Evolutionary conservation across 176 grass and related monocot species (phyloP), one percentile per base, ranked within the genome.

Genomic region (Zoysia japonica): DNA sequence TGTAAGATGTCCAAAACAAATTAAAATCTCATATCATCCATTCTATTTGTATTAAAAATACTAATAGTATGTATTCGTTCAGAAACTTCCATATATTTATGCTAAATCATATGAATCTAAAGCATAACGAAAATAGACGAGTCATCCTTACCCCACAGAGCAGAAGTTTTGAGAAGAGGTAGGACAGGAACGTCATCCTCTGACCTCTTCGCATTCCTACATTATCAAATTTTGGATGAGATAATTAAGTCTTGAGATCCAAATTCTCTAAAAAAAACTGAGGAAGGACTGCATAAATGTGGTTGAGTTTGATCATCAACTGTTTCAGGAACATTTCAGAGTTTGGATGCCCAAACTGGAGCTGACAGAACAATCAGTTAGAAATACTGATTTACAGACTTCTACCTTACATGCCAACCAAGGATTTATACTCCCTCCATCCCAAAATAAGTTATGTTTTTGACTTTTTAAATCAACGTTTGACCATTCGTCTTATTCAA

Each of bases 111-210:
- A 68, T 15, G 11, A 14, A 68, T 7, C 2, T 41, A 65, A 61
- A 86, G 36, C 15, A 63, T 76, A 40, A 28, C 16, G 36, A 37
- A 42, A 56, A 49, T 19, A 37, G 46, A 44, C 7, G 51, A 16
- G 6, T 16, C 59, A 70, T 11, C 19, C 88, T 88, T 97, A 97
- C 94, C 94, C 28, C 94, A 97, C 68, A 97, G 80, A 75, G 89
- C 94, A 41, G 94, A 93, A 68, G 89, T 94, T 80, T 97, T 86
- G 52, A 97, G 54, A 70, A 97, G 94, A 70, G 94, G 91, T 67
- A 91, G 94, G 71, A 97, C 85, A 80, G 94, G 94, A 62, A 94
- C 84, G 87, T 94, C 94, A 90, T 92, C 61, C 45, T 97, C 91
- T 56, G 91, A 94, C 84, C 94, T 97, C 73, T 94, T 97, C 77